A percentile compares a stretch with the other conserved stretches of the same genome.
These are phyloP conservation scores for Oryza glaberrima DNA, from an alignment of 176 grass and related monocot species.

Conservation along the genomic window DNA sequence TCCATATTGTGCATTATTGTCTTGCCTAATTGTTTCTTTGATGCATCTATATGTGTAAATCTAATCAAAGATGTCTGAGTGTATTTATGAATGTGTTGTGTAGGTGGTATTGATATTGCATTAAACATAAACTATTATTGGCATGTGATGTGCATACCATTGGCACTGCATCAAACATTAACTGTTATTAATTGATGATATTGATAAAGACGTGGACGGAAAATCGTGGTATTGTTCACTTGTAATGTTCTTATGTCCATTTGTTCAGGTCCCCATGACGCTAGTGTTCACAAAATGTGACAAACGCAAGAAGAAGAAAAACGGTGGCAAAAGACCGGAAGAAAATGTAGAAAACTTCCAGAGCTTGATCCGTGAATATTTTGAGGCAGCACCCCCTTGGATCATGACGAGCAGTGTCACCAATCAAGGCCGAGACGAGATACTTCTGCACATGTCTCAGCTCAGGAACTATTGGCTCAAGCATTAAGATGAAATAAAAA, in stretches of 20 bases:
- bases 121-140: constrained; percentile 8
- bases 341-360: constrained; percentile 86
- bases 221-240: not conserved
- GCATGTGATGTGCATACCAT: not conserved
- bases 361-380: constrained; percentile 76
- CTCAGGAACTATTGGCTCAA: constrained; percentile 98
- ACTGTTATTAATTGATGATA: not conserved
- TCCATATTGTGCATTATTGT: constrained; percentile 22
- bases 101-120: not conserved
- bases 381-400: constrained; percentile 83
- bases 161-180: not conserved
- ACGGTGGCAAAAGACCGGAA: constrained; percentile 84
- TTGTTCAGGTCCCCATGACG: constrained; percentile 88
- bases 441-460: constrained; percentile 95
- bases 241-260: constrained; percentile 24
- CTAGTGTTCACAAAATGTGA: constrained; percentile 97
- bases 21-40: constrained; percentile 26
- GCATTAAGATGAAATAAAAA: constrained; percentile 48
- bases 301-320: constrained; percentile 98
- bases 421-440: constrained; percentile 92
- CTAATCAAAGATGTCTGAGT: not conserved
- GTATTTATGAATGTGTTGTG: not conserved
- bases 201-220: constrained; percentile 13
- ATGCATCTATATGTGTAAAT: constrained; percentile 21
- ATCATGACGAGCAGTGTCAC: constrained; percentile 96